Evolutionary conservation across 148 eudicot species (phyloP).

Genomic region (Suaeda aralocaspica): DNA sequence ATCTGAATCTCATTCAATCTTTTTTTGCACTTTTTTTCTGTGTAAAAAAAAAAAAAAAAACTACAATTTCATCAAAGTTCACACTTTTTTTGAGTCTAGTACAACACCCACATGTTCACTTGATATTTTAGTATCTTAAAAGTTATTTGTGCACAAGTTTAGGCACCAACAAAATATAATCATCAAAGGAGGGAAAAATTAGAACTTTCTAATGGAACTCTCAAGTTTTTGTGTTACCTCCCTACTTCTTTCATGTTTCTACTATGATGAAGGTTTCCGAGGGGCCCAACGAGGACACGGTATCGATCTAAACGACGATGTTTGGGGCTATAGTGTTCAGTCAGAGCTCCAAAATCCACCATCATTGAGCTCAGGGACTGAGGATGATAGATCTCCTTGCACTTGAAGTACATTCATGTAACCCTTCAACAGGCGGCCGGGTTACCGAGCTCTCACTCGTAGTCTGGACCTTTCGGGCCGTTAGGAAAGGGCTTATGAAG

Average conservation of each 20-base stretch:
- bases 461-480: conserved; percentile 58
- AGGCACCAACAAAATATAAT: not conserved
- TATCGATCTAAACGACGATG: conserved; percentile 64
- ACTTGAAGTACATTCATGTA: conserved; percentile 65
- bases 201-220: not conserved
- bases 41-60: no score
- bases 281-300: conserved; percentile 13
- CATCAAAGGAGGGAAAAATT: not conserved
- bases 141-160: conserved; percentile 5
- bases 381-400: conserved; percentile 84
- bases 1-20: no score
- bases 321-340: conserved; percentile 89
- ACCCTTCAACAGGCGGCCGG: conserved; percentile 46
- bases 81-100: not conserved
- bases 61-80: not conserved
- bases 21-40: no score
- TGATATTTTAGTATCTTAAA: not conserved
- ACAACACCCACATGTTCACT: not conserved
- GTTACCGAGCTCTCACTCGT: conserved; percentile 47
- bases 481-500: conserved; percentile 68
- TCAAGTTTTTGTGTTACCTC: conserved; percentile 12
- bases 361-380: conserved; percentile 60
- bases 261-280: conserved; percentile 12
- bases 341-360: conserved; percentile 60
- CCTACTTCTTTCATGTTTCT: conserved; percentile 21